Evolutionary conservation across 495 filamentous ascomycete species (phyloP), one percentile per base, ranked within the genome.

Genomic region (Hamigera avellanea): DNA sequence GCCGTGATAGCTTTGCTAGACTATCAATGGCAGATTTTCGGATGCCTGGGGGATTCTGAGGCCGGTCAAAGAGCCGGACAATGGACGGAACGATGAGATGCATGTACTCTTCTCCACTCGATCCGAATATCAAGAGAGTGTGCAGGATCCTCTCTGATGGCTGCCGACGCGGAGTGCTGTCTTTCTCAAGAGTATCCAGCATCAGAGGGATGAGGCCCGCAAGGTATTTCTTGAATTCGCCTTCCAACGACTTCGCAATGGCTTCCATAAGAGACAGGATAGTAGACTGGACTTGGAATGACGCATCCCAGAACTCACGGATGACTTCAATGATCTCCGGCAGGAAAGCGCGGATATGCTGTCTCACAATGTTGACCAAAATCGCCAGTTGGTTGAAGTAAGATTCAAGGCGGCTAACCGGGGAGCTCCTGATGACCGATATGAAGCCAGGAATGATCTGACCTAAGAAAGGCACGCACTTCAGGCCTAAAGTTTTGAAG

Each of bases 11-110:
- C 52, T 86, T 86, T 12, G 86, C 89, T 34, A 99, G 72, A 0
- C 88, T 94, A 43, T 99, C 91, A 49, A 99, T 95, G 8, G 89
- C 87, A 19, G 75, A 75, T 54, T 87, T 89, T 19, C 87, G 80
- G 27, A 93, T 71, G 40, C 76, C 75, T 8, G 71, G 62, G 5
- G 85, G 85, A 42, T 91, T 80, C 26, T 80, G 76, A 14, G 76
- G 72, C 41, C 81, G 88, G 48, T 96, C 86, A 49, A 95, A 95
- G 36, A 93, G 75, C 12, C 79, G 74, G 13, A 99, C 85, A 41
- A 99, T 82, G n/a, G 88, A 81, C 6, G 91, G 91, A 25, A 99
- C 87, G 45, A 99, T 96, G 19, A 99, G 70, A 57, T 96, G 91
- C 91, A 99, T 96, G 57, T 96, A 95, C 54, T 95, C 89, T 54